Evolutionary conservation across 2,329 filamentous ascomycete genomes (phyloP).

Genomic region (Penicillium nordicum): DNA sequence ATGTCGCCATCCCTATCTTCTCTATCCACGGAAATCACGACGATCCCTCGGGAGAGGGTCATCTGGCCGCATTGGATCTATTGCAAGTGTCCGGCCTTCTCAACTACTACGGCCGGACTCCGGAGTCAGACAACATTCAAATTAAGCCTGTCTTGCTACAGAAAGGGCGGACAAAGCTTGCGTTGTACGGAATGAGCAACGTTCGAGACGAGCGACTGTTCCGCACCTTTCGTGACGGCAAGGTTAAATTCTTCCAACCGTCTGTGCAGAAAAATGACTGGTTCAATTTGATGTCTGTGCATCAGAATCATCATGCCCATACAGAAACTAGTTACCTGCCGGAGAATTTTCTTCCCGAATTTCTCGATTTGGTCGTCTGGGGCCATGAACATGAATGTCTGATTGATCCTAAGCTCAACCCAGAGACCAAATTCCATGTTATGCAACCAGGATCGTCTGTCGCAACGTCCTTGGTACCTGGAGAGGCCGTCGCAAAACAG

Average conservation of each 20-base stretch:
- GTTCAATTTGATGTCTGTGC: constrained; percentile 94
- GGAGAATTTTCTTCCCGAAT: constrained; percentile 86
- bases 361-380: constrained; percentile 90
- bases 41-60: constrained; percentile 93
- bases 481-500: constrained; percentile 87
- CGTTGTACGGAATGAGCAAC: constrained; percentile 91
- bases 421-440: constrained; percentile 86
- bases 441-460: constrained; percentile 98
- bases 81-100: constrained; percentile 86
- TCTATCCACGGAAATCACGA: constrained; percentile 99
- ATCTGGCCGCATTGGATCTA: constrained; percentile 84
- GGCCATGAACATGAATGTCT: constrained; percentile 96
- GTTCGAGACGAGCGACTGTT: constrained; percentile 93
- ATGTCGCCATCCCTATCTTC: constrained; percentile 94
- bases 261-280: constrained; percentile 77
- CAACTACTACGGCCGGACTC: constrained; percentile 92
- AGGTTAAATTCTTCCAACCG: constrained; percentile 90
- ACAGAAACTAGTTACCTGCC: constrained; percentile 92
- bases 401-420: constrained; percentile 78
- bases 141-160: constrained; percentile 89
- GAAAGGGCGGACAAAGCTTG: constrained; percentile 88
- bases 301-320: constrained; percentile 93
- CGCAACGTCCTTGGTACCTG: constrained; percentile 84
- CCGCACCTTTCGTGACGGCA: constrained; percentile 85
- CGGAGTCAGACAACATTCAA: constrained; percentile 88